Evolutionary conservation across 768 basidiomycete species (phyloP).

Genomic region (Leccinum fibrillosum): DNA sequence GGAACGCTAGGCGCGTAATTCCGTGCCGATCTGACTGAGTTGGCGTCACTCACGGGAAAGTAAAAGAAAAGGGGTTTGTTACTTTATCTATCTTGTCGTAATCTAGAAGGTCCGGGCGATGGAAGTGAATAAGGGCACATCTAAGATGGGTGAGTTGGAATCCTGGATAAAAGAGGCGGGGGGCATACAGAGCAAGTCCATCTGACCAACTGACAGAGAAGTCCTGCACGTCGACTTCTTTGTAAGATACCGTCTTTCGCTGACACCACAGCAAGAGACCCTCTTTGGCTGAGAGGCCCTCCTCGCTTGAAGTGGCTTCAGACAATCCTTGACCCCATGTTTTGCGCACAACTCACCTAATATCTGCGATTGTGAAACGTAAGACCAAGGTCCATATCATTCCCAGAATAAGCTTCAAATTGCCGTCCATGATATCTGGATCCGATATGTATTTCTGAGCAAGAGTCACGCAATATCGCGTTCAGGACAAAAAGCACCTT

Average conservation of each 20-base stretch:
- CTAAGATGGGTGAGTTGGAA: constrained; percentile 40
- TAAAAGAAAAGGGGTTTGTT: constrained; percentile 1
- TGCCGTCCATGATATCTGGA: constrained; percentile 98
- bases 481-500: constrained; percentile 50
- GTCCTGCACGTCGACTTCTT: constrained; percentile 90
- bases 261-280: constrained; percentile 98
- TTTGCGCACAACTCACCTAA: constrained; percentile 62
- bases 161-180: background rate
- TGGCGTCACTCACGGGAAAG: constrained; percentile 8
- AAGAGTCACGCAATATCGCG: background rate
- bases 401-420: constrained; percentile 94
- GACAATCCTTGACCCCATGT: background rate
- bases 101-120: constrained; percentile 93
- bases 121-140: constrained; percentile 95
- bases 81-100: constrained; percentile 86
- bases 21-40: constrained; percentile 68
- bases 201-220: constrained; percentile 93
- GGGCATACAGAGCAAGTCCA: constrained; percentile 84
- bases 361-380: constrained; percentile 96
- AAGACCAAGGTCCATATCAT: constrained; percentile 99
- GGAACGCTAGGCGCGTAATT: constrained; percentile 86
- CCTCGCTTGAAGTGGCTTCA: constrained; percentile 60
- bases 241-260: constrained; percentile 88
- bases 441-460: constrained; percentile 1
- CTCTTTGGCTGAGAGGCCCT: constrained; percentile 98